These are phyloP conservation scores for Zygosaccharomyces siamensis DNA, from an alignment of 805 yeast genomes.

Conservation along the genomic window DNA sequence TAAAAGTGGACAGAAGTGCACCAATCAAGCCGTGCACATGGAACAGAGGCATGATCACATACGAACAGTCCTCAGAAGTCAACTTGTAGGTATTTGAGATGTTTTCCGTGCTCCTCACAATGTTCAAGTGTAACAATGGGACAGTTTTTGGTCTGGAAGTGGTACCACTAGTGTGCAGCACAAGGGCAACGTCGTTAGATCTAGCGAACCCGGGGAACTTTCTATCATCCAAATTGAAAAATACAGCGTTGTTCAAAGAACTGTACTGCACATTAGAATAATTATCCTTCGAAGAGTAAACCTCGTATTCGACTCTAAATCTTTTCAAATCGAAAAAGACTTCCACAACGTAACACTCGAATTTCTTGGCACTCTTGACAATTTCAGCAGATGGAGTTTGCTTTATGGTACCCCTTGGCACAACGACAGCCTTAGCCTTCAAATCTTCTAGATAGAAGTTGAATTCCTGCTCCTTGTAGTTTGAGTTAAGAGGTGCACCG, in stretches of 20 bases:
- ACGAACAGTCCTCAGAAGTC: conserved; percentile 46
- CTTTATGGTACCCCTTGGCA: conserved; percentile 47
- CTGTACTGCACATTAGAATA: conserved; percentile 23
- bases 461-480: conserved; percentile 56
- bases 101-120: conserved; percentile 55
- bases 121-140: conserved; percentile 61
- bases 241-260: conserved; percentile 30
- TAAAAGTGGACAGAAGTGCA: conserved; percentile 56
- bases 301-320: conserved; percentile 40
- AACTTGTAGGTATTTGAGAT: conserved; percentile 55
- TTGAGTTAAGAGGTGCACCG: conserved; percentile 67
- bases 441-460: conserved; percentile 61
- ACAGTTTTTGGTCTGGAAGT: conserved; percentile 76
- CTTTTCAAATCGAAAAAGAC: conserved; percentile 43
- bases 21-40: conserved; percentile 74
- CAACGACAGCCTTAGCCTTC: conserved; percentile 51
- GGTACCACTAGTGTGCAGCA: conserved; percentile 70
- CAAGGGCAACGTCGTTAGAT: conserved; percentile 55
- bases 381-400: conserved; percentile 38
- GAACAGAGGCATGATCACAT: conserved; percentile 71
- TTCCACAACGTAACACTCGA: conserved; percentile 49
- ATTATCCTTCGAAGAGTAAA: conserved; percentile 28
- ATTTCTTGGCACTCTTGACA: conserved; percentile 46
- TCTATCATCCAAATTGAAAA: conserved; percentile 26
- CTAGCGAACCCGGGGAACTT: conserved; percentile 41